Base-by-base conservation (phyloP, 306 rosid genomes). In the Corylus avellana region DNA sequence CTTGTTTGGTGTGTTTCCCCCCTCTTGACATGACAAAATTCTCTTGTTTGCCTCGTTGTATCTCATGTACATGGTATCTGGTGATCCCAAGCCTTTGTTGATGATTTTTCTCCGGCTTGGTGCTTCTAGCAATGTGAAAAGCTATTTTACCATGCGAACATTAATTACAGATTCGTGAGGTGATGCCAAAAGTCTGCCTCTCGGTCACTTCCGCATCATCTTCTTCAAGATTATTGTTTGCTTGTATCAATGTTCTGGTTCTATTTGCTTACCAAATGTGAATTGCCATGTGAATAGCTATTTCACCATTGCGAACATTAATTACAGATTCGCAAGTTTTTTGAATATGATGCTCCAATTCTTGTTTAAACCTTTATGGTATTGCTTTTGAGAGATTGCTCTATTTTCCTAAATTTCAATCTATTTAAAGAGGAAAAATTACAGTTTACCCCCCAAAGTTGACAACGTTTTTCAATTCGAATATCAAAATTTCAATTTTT, bases 1-100 rank as follows among this genome's bases (percentile, higher is more conserved):
- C 84, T 68, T 75, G 79, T 78, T 78, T 81, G 79, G 83, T 75
- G 81, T 81, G 86, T 55, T 50, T 78, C 57, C 75, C 79, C 73
- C 50, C n/a, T 70, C 58, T 74, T 69, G 82, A 82, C 61, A 77
- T 80, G 87, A 78, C 81, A 75, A 70, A 50, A 73, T 75, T 51
- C 32, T 74, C 79, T 59, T 71, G 76, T 81, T 75, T 70, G 62
- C 78, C 55, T 8, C 53, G 49, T 63, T 73, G 51, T 39, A 49
- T 76, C 75, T 32, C 62, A 59, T 70, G 75, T 57, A 75, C 80
- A 69, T 68, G 67, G 22, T 74, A 47, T 32, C 22, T 61, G 73
- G 64, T 75, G 75, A 51, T 51, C 82, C 72, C 70, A 55, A 56
- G 69, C 63, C 75, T 54, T 70, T 47, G 62, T 73, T 25, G 44